Percentiles rank a stretch among this genome's conserved stretches.
Evolutionary conservation across 2,329 filamentous ascomycete genomes (phyloP).

Genomic region (Tolypocladium ophioglossoides): DNA sequence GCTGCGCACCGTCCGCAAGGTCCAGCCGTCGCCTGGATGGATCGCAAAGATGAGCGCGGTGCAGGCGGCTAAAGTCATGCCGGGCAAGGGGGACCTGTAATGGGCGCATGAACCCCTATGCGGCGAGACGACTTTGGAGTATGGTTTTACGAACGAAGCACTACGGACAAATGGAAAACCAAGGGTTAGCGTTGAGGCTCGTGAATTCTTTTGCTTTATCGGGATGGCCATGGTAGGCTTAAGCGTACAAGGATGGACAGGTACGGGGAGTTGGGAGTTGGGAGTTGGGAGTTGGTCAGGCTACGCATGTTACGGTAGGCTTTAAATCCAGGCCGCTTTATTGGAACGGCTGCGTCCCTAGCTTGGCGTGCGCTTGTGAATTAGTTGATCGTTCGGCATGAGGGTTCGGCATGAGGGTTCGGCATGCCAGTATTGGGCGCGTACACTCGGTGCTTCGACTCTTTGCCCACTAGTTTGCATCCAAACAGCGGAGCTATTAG

Average conservation of each 20-base stretch:
- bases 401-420: not conserved
- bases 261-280: not conserved
- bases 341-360: not conserved
- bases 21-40: constrained; percentile 80
- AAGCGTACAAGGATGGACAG: not conserved
- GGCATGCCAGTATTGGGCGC: not conserved
- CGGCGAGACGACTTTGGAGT: not conserved
- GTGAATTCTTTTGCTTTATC: not conserved
- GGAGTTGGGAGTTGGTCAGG: not conserved
- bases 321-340: not conserved
- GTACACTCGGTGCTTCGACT: not conserved
- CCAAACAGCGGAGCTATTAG: not conserved
- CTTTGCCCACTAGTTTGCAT: not conserved
- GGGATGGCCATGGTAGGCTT: not conserved
- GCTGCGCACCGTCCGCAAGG: constrained; percentile 85
- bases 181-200: constrained; percentile 5
- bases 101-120: not conserved
- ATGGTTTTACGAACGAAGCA: not conserved
- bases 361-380: not conserved
- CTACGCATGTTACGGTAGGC: not conserved
- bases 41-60: constrained; percentile 96
- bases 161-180: not conserved
- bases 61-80: constrained; percentile 79
- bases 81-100: constrained; percentile 41
- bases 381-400: not conserved